A percentile compares a stretch with the other conserved stretches of the same genome.
Evolutionary conservation across 2,329 filamentous ascomycete species (phyloP).

Genomic region (Colletotrichum magnum): DNA sequence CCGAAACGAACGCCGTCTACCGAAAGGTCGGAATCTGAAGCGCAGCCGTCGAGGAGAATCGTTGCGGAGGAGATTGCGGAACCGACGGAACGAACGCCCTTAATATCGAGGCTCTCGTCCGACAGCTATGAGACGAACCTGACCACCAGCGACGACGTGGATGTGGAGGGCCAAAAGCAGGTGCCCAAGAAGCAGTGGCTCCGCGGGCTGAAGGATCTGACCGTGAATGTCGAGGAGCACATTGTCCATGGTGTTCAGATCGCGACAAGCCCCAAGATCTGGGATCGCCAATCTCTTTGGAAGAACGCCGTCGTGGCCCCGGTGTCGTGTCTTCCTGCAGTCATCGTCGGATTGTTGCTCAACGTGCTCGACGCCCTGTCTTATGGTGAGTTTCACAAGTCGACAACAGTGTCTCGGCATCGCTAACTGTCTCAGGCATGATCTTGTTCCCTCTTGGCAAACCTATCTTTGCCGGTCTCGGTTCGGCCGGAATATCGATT

Average conservation of each 20-base stretch:
- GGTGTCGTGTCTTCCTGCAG: constrained; percentile 82
- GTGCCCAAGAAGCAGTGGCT: constrained; percentile 52
- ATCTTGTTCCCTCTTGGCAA: constrained; percentile 94
- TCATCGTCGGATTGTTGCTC: constrained; percentile 88
- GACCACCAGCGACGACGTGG: constrained; percentile 48
- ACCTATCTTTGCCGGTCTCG: constrained; percentile 86
- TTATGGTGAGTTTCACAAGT: constrained; percentile 73
- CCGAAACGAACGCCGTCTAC: constrained; percentile 26
- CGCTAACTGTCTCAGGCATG: constrained; percentile 71
- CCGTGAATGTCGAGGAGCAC: constrained; percentile 50
- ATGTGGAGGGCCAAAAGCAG: constrained; percentile 67
- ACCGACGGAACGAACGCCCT: constrained; percentile 62
- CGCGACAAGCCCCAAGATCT: constrained; percentile 54
- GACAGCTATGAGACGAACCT: constrained; percentile 44
- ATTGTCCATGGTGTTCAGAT: constrained; percentile 47
- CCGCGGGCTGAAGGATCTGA: constrained; percentile 47
- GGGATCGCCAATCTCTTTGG: constrained; percentile 78
- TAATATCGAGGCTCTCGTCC: constrained; percentile 56
- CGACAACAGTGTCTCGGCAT: constrained; percentile 38
- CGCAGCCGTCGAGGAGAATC: constrained; percentile 23
- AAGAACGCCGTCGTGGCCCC: constrained; percentile 76
- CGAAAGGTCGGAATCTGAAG: constrained; percentile 31
- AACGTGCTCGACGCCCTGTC: constrained; percentile 96
- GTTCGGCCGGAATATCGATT: constrained; percentile 95
- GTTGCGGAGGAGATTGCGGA: constrained; percentile 53